Evolutionary conservation across 345 rosid genomes (phyloP).

Genomic region (Atalantia buxifolia): DNA sequence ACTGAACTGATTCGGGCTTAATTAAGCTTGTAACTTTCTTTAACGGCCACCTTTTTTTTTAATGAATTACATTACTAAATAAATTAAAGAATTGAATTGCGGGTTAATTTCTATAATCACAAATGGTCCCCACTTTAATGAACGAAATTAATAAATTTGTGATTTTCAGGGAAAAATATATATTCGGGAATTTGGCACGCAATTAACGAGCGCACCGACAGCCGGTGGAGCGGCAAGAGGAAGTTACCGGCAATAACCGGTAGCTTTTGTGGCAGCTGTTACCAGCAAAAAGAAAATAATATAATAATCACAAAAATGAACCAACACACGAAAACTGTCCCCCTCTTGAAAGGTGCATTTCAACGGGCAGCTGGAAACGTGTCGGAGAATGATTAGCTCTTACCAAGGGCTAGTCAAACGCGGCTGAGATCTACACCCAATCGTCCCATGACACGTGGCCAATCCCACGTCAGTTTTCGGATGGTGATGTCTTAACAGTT

Average conservation of each 20-base stretch:
- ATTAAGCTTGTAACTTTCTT: too few species aligned
- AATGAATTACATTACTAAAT: too few species aligned
- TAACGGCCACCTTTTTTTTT: too few species aligned
- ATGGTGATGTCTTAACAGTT: slow-evolving; percentile 14
- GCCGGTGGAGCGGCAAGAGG: not conserved
- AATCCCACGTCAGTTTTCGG: not conserved
- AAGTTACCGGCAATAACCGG: slow-evolving; percentile 41
- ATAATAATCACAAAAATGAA: not conserved
- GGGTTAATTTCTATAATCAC: too few species aligned
- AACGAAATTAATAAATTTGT: too few species aligned
- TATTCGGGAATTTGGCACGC: not conserved
- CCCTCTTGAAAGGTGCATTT: not conserved
- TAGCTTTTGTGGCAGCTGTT: slow-evolving; percentile 18
- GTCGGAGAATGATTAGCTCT: not conserved
- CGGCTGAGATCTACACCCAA: not conserved
- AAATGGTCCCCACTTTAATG: too few species aligned
- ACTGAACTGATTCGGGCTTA: too few species aligned
- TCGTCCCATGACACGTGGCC: not conserved
- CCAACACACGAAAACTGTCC: not conserved
- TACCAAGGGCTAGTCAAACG: not conserved
- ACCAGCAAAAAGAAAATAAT: slow-evolving; percentile 15
- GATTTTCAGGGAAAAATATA: not conserved
- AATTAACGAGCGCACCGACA: slow-evolving; percentile 46
- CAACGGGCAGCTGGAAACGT: not conserved
- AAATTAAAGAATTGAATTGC: too few species aligned